These are phyloP conservation scores for Paramyrothecium sp. DNA, from an alignment of 2,329 filamentous ascomycete species.

Conservation along the genomic window DNA sequence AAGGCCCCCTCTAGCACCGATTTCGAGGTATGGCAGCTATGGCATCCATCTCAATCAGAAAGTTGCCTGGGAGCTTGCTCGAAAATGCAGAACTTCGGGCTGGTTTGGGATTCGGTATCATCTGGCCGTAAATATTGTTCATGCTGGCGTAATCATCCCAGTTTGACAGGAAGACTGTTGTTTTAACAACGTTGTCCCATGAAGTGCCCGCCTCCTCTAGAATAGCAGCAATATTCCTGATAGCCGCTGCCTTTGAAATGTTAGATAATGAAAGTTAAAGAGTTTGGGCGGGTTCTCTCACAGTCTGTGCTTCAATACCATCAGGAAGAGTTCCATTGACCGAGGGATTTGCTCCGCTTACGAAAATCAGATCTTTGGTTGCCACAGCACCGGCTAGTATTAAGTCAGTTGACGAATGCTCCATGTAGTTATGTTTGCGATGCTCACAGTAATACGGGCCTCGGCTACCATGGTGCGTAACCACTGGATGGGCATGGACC, in stretches of 20 bases:
- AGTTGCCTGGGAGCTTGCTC: conserved; percentile 12
- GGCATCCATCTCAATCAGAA: conserved; percentile 13
- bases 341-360: conserved; percentile 9
- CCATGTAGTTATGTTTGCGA: background rate
- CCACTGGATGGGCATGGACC: too few species aligned
- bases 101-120: conserved; percentile 9
- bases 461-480: conserved; percentile 7
- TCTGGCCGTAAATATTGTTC: conserved; percentile 13
- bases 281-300: background rate
- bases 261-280: background rate
- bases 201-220: conserved; percentile 16
- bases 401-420: background rate
- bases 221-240: conserved; percentile 13
- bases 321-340: conserved; percentile 13
- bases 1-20: too few species aligned
- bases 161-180: conserved; percentile 13
- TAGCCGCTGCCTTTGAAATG: conserved; percentile 5
- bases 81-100: conserved; percentile 11
- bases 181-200: conserved; percentile 16
- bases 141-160: conserved; percentile 17
- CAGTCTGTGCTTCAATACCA: conserved; percentile 15
- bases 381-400: conserved; percentile 10
- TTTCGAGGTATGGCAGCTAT: conserved; percentile 4
- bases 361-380: conserved; percentile 10
- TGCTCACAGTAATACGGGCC: conserved; percentile 10